phyloP scores from a whole-genome alignment of 495 filamentous ascomycete species.

The Poronia punctata region DNA sequence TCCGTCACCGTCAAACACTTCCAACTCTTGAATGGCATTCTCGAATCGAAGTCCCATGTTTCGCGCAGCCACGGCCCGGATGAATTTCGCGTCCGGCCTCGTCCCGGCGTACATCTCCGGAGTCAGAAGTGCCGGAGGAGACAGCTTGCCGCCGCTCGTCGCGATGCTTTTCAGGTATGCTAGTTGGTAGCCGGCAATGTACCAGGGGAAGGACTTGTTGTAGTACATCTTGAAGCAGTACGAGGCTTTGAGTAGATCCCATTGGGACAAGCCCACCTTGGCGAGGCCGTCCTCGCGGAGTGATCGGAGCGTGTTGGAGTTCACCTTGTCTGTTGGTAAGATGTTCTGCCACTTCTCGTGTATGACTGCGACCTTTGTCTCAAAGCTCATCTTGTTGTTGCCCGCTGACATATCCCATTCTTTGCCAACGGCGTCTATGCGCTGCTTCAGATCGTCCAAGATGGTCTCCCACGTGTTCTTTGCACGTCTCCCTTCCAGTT shows the following conservation, averaged over 20 bases:
- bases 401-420: slow-evolving; percentile 27
- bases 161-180: slow-evolving; percentile 53
- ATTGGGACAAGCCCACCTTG: slow-evolving; percentile 38
- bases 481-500: slow-evolving; percentile 8
- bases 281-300: slow-evolving; percentile 40
- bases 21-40: slow-evolving; percentile 10
- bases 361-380: slow-evolving; percentile 34
- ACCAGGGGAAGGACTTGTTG: slow-evolving; percentile 46
- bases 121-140: slow-evolving; percentile 20
- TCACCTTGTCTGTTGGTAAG: slow-evolving; percentile 24
- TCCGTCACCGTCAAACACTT: too few relatives aligned
- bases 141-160: slow-evolving; percentile 9
- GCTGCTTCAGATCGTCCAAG: slow-evolving; percentile 26
- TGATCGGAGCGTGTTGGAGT: slow-evolving; percentile 23
- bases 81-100: slow-evolving; percentile 31
- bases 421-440: slow-evolving; percentile 23
- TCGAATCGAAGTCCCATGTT: slow-evolving; percentile 10
- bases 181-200: slow-evolving; percentile 57
- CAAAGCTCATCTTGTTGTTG: too few relatives aligned
- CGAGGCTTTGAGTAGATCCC: slow-evolving; percentile 58
- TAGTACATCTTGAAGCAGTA: slow-evolving; percentile 45
- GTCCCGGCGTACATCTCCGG: slow-evolving; percentile 42
- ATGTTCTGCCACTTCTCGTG: slow-evolving; percentile 42
- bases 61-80: slow-evolving; percentile 14
- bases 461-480: slow-evolving; percentile 20